Evolutionary conservation across 345 rosid genomes (phyloP).

Genomic region (Stellera chamaejasme): DNA sequence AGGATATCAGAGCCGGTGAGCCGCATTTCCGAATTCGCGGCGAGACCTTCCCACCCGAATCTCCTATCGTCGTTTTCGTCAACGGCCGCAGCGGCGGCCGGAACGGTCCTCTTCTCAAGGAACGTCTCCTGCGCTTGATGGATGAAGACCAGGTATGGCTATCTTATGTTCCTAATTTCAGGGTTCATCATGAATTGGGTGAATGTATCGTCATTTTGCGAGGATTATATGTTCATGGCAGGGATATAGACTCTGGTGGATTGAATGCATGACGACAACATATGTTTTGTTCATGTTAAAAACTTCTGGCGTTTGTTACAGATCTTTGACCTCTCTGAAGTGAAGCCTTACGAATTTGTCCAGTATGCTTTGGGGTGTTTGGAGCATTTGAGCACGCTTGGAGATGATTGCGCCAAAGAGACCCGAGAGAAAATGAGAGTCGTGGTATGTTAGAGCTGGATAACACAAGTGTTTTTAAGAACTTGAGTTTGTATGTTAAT

Average conservation of each 20-base stretch:
- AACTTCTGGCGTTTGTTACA: constrained; percentile 17
- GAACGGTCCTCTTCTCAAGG: constrained; percentile 61
- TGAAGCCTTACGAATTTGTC: constrained; percentile 79
- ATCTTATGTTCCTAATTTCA: neutral
- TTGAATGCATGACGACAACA: too few species aligned
- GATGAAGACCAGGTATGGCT: constrained; percentile 55
- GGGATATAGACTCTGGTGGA: too few species aligned
- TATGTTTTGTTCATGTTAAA: neutral
- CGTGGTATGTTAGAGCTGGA: constrained; percentile 44
- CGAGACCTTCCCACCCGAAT: constrained; percentile 31
- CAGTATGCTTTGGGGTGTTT: constrained; percentile 71
- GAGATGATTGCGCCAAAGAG: constrained; percentile 75
- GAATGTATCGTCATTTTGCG: too few species aligned
- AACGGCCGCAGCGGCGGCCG: constrained; percentile 87
- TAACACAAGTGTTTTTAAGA: neutral
- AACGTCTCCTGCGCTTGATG: constrained; percentile 64
- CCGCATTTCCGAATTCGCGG: constrained; percentile 5
- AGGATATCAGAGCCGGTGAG: constrained; percentile 31
- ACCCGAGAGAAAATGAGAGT: constrained; percentile 69
- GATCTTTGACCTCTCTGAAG: constrained; percentile 80
- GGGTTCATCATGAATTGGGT: neutral
- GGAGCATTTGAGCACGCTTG: constrained; percentile 62
- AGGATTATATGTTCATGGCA: too few species aligned
- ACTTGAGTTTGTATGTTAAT: neutral
- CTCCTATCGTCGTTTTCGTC: constrained; percentile 75